phyloP scores from a whole-genome alignment of 345 rosid genomes.

The Gossypium herbaceum region DNA sequence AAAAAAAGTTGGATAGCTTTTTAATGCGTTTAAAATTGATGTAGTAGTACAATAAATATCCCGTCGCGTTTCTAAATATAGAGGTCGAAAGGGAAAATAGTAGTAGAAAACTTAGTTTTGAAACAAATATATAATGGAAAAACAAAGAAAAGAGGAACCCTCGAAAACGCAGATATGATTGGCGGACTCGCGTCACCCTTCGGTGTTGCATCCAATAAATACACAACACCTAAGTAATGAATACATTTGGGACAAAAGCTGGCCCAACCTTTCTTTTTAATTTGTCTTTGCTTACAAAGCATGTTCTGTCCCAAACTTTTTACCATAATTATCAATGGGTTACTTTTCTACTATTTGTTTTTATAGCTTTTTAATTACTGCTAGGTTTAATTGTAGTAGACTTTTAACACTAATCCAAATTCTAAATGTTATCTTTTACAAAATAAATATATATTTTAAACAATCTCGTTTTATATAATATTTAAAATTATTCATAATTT shows the following conservation, averaged over 20 bases:
- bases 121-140: background rate
- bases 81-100: background rate
- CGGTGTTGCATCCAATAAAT: constrained; percentile 12
- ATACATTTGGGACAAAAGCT: constrained; percentile 35
- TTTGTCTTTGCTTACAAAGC: constrained; percentile 41
- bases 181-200: background rate
- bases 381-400: too few relatives aligned
- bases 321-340: background rate
- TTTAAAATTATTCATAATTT: too few relatives aligned
- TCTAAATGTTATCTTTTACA: too few relatives aligned
- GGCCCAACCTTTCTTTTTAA: background rate
- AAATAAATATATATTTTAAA: too few relatives aligned
- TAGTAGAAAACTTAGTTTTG: background rate
- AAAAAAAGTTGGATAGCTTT: too few relatives aligned
- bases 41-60: too few relatives aligned
- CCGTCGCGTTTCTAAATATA: too few relatives aligned
- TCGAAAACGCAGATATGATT: background rate
- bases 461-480: too few relatives aligned
- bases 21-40: too few relatives aligned
- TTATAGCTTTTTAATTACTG: too few relatives aligned
- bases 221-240: constrained; percentile 19
- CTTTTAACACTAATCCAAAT: too few relatives aligned
- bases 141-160: background rate
- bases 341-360: background rate
- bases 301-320: constrained; percentile 25